Conservation (phyloP, 805 yeast species). For the Candida piceae region DNA sequence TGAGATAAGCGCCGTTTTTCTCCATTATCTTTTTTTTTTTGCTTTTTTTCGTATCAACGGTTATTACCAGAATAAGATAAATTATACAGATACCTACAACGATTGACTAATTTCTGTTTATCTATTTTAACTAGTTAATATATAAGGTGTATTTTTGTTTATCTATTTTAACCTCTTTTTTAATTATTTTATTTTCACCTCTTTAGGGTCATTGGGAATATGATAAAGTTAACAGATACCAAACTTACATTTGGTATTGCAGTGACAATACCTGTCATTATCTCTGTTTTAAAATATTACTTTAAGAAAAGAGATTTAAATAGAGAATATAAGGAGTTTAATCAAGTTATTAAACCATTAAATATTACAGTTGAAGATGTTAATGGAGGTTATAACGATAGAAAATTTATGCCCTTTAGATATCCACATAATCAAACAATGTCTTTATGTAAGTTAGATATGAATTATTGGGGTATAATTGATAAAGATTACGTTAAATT, state of each 20-base stretch:
- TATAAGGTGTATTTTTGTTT: background rate
- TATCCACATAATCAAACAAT: slow-evolving; percentile 53
- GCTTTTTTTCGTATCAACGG: no score
- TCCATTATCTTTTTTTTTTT: no score
- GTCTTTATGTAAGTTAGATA: slow-evolving; percentile 44
- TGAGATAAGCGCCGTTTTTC: no score
- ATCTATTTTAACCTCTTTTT: background rate
- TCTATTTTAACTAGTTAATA: no score
- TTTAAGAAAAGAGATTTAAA: background rate
- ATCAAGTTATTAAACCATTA: slow-evolving; percentile 15
- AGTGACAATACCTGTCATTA: slow-evolving; percentile 9
- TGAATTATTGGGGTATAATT: slow-evolving; percentile 48
- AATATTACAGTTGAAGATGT: slow-evolving; percentile 16
- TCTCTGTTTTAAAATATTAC: slow-evolving; percentile 3
- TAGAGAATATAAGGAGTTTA: slow-evolving; percentile 5
- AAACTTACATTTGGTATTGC: slow-evolving; percentile 7
- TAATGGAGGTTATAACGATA: slow-evolving; percentile 24
- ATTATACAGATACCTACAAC: no score
- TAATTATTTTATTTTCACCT: no score
- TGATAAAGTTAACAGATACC: background rate
- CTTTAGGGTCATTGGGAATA: background rate
- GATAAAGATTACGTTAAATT: slow-evolving; percentile 41
- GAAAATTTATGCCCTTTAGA: slow-evolving; percentile 51
- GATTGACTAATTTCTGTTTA: no score
- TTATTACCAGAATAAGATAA: no score